Evolutionary conservation across 345 rosid species (phyloP), one percentile per base, ranked within the genome.

Genomic region (Citrus maxima): DNA sequence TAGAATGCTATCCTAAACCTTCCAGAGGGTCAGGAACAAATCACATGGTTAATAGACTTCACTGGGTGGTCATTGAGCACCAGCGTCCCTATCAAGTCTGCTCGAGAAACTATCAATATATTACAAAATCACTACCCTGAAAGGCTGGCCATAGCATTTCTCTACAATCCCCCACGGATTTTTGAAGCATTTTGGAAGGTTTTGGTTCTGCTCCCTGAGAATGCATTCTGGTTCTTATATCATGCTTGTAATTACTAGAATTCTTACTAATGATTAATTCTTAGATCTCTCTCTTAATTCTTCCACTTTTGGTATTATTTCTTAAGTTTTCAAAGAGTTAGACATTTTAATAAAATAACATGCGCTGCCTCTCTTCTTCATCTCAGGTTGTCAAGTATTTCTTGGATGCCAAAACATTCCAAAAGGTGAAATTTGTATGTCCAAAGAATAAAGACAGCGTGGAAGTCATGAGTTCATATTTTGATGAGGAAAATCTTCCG

Each of bases 121-220:
- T 82, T 96, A 46, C 99, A 96, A 59, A 92, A 88, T 84, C 98
- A 94, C 72, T 96, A 96, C 68, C 99, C 99, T 3, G 98, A 94
- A 93, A 91, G 98, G 82, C 86, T 96, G 24, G 98, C 93, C 27
- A 68, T 91, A 25, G 97, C 99, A 69, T 92, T 95, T 82, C 92
- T 95, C 62, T 95, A 93, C 80, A 94, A 94, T 69, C 99, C 99
- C 54, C 99, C 97, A 22, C 84, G 97, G 61, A 87, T 96, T 79
- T 96, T 96, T 74, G 99, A 94, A 79, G 94, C 98, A 73, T 96
- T 96, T 82, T 96, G 99, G 99, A 96, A 94, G 99, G 98, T 93
- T 62, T 70, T 87, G 62, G 10, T 81, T 84, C 77, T 66, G 4
- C 62, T 61, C 14, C 27, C 16, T n/a, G 25, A 30, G 24, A 19